Base-by-base conservation (phyloP, 352 stramenopile species). In the Phytophthora sp. region DNA sequence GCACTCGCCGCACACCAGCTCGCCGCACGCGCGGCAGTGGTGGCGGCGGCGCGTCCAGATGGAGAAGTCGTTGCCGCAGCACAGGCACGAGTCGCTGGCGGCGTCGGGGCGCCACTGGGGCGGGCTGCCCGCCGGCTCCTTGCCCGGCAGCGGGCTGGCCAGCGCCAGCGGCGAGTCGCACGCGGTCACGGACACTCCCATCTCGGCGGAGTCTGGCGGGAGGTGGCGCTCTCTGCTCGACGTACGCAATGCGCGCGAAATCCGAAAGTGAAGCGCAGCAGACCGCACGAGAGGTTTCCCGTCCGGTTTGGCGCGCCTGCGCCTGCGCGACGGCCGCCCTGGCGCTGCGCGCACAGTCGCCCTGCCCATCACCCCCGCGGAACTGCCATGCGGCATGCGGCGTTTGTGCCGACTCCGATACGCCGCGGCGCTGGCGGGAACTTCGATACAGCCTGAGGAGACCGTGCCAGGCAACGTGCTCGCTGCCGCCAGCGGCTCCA, bases 1-100 rank as follows among this genome's bases (percentile, higher is more conserved):
- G 74, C 86, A 94, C 18, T 87, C 76, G 30, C 56, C 78, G 55
- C 86, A 94, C 11, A 94, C 86, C 12, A 94, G 77, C 54, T 91
- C 79, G 5, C 84, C 84, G 48, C 86, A 94, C 0, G 84, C 83
- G 46, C 84, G 80, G 72, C 86, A 94, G 71, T 91, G 84, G 72
- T 94, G 85, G 54, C 84, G 85, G 32, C 84, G 84, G 9, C 79
- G 77, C 31, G 62, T 77, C 75, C 81, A 91, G 48, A 91, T 79
- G 50, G 82, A 89, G 74, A 94, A 94, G 45, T 77, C 55, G 48
- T 79, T 67, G 38, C 77, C 68, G 62, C 85, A 94, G 69, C 79
- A 85, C 18, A 87, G 66, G 44, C 85, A 94, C 54, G 81, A 79
- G 69, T 88, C 73, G 65, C 82, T 91, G 15, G 77, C 81, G 28